Evolutionary conservation across 2,329 filamentous ascomycete genomes (phyloP).

Genomic region (Ceratocystis alfenasii): DNA sequence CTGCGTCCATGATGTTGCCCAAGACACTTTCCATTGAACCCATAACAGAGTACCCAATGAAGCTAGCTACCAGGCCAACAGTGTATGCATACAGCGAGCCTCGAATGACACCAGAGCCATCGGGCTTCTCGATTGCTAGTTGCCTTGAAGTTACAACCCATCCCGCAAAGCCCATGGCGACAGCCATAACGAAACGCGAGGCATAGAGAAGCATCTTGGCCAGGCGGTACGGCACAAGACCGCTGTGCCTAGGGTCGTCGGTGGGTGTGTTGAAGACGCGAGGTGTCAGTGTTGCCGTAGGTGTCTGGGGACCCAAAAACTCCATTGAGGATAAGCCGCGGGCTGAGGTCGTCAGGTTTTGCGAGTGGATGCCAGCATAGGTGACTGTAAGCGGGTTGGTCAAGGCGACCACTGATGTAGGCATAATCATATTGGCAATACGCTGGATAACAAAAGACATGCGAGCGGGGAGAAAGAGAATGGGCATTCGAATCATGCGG

Average conservation of each 20-base stretch:
- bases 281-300: constrained; percentile 59
- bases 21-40: constrained; percentile 83
- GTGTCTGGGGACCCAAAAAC: constrained; percentile 60
- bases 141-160: constrained; percentile 88
- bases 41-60: constrained; percentile 88
- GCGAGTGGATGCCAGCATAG: constrained; percentile 85
- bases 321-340: constrained; percentile 70
- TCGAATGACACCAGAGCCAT: constrained; percentile 40
- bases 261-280: constrained; percentile 37
- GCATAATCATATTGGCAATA: constrained; percentile 67
- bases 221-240: constrained; percentile 75
- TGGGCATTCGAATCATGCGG: constrained; percentile 68
- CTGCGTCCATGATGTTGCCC: constrained; percentile 74
- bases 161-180: constrained; percentile 82
- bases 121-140: constrained; percentile 49
- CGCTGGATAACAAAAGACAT: constrained; percentile 54
- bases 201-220: constrained; percentile 86
- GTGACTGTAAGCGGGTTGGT: constrained; percentile 88
- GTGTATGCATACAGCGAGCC: constrained; percentile 92
- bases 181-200: constrained; percentile 80
- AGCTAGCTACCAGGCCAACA: constrained; percentile 80
- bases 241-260: constrained; percentile 28
- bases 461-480: constrained; percentile 70
- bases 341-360: constrained; percentile 65
- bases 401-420: constrained; percentile 70